Evolutionary conservation across 2,329 filamentous ascomycete species (phyloP).

Genomic region (Trichoderma pleuroti): DNA sequence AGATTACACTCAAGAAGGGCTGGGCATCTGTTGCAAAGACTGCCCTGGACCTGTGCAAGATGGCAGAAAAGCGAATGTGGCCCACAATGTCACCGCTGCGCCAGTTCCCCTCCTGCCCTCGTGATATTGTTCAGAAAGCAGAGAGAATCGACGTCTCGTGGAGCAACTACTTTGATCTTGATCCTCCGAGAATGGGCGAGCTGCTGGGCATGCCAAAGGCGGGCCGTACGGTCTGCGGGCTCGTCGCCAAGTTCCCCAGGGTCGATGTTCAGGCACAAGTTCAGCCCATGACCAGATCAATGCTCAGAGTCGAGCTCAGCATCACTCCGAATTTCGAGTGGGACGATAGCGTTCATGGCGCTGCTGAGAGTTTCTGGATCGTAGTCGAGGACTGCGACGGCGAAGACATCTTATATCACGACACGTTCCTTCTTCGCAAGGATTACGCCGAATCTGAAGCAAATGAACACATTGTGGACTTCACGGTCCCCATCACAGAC

Average conservation of each 20-base stretch:
- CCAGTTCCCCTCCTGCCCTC: constrained; percentile 79
- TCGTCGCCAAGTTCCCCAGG: constrained; percentile 90
- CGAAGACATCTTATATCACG: constrained; percentile 91
- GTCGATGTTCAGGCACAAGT: constrained; percentile 91
- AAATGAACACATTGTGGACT: constrained; percentile 92
- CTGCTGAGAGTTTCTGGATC: constrained; percentile 93
- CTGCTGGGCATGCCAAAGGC: constrained; percentile 86
- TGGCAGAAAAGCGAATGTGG: constrained; percentile 99
- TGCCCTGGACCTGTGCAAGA: constrained; percentile 92
- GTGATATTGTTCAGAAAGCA: constrained; percentile 85
- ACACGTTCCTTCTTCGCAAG: constrained; percentile 86
- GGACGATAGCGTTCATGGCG: constrained; percentile 86
- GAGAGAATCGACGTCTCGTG: constrained; percentile 94
- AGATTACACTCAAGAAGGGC: constrained; percentile 95
- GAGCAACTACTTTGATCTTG: constrained; percentile 91
- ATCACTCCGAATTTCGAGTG: constrained; percentile 95
- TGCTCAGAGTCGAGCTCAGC: constrained; percentile 84
- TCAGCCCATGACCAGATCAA: constrained; percentile 89
- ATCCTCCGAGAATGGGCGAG: constrained; percentile 94
- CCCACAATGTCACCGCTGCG: constrained; percentile 95
- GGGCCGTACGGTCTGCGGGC: constrained; percentile 76
- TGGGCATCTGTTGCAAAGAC: constrained; percentile 93
- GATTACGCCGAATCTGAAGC: constrained; percentile 82
- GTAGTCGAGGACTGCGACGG: constrained; percentile 96
- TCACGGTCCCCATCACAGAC: constrained; percentile 93